Conservation (phyloP, 208 protist genomes). For the Leishmania mexicana region DNA sequence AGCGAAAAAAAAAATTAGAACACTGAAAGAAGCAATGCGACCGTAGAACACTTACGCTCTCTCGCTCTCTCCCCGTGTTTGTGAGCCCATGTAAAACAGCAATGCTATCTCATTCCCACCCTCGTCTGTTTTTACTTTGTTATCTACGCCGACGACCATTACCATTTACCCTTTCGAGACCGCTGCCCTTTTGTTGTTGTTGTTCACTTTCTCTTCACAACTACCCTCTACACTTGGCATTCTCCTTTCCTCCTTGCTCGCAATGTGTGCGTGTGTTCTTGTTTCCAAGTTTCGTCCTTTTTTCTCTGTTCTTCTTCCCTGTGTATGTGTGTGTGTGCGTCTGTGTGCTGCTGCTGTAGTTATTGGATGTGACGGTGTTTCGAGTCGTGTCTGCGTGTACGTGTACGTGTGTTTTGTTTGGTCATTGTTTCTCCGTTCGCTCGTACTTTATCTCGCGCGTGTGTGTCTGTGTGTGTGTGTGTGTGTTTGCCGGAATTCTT, state of each 20-base stretch:
- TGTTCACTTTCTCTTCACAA: not conserved
- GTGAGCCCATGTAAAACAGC: slow-evolving; percentile 10
- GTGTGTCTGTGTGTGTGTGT: not conserved
- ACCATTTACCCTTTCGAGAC: not conserved
- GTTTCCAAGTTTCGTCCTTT: not conserved
- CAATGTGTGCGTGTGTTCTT: slow-evolving; percentile 1
- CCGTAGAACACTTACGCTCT: not conserved
- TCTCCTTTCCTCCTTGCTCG: not conserved
- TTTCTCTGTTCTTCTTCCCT: not conserved
- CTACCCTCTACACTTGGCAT: not conserved
- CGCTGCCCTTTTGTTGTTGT: not conserved
- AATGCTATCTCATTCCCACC: not conserved
- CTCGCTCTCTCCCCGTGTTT: not conserved
- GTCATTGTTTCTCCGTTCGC: not conserved
- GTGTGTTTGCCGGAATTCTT: not conserved
- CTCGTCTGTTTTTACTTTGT: not conserved
- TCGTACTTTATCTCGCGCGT: not conserved
- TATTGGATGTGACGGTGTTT: not conserved
- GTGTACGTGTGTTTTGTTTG: not conserved
- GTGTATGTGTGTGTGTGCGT: not conserved
- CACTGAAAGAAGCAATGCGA: slow-evolving; percentile 8
- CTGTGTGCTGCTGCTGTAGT: not conserved
- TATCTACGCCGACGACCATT: not conserved
- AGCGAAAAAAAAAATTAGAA: not conserved
- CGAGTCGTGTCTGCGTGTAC: not conserved